These are phyloP conservation scores for Smithsoniella earleae DNA, from an alignment of 163 green algal species.

Conservation along the genomic window DNA sequence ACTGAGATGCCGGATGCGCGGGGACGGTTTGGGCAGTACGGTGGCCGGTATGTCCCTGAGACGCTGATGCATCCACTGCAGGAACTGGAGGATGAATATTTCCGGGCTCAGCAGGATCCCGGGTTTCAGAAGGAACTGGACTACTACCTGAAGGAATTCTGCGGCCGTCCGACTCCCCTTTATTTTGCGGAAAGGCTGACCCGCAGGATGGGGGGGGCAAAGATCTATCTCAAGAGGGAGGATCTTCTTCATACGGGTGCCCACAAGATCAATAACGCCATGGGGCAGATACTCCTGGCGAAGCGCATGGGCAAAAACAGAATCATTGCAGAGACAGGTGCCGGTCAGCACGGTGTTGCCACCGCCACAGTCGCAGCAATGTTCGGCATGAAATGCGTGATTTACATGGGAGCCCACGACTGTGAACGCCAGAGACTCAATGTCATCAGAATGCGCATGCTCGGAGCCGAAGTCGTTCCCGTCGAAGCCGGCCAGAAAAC, in stretches of 20 bases:
- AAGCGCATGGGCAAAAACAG: conserved; percentile 90
- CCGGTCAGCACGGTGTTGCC: conserved; percentile 94
- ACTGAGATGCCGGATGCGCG: too few species aligned
- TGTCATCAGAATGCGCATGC: conserved; percentile 96
- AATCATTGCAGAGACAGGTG: conserved; percentile 98
- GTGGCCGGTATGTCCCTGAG: conserved; percentile 92
- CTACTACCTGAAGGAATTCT: conserved; percentile 86
- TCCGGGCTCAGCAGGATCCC: conserved; percentile 54
- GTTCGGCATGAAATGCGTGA: conserved; percentile 87
- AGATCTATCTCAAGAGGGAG: conserved; percentile 97
- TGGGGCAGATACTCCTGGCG: conserved; percentile 88
- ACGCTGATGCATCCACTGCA: conserved; percentile 85
- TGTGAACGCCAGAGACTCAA: conserved; percentile 93
- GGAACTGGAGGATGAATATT: conserved; percentile 79
- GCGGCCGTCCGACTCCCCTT: conserved; percentile 82
- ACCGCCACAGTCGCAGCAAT: conserved; percentile 94
- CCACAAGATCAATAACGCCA: conserved; percentile 99
- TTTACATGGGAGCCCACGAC: conserved; percentile 99
- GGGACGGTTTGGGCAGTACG: conserved; percentile 44
- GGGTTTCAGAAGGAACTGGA: conserved; percentile 82
- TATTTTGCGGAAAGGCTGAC: conserved; percentile 91
- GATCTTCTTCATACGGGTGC: conserved; percentile 98
- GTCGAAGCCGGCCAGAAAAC: conserved; percentile 87
- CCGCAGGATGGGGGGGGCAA: conserved; percentile 63
- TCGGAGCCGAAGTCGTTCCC: conserved; percentile 82